Percentiles rank a stretch among this genome's conserved stretches.
These are phyloP conservation scores for Gynostemma pentaphyllum DNA, from an alignment of 306 rosid species.

Conservation along the genomic window DNA sequence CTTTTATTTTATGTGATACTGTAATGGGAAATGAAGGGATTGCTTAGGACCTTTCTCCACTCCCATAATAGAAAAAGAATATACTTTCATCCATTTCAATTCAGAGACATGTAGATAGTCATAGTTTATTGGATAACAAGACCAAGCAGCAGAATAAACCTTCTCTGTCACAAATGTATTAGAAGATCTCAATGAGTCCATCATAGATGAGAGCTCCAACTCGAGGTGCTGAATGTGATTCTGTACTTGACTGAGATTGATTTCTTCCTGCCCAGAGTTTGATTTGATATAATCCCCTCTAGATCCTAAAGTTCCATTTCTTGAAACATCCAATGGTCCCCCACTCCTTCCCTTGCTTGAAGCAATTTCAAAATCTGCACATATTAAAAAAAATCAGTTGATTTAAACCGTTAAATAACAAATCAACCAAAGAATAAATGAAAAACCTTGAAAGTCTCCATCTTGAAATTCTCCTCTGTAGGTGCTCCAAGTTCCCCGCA, in stretches of 20 bases:
- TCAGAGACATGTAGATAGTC: background rate
- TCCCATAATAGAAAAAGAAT: background rate
- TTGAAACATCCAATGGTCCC: conserved; percentile 18
- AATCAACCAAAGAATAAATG: conserved; percentile 1
- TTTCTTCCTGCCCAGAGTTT: conserved; percentile 19
- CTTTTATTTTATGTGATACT: background rate
- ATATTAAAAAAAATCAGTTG: conserved; percentile 17
- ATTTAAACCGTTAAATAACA: background rate
- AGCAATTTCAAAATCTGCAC: conserved; percentile 51
- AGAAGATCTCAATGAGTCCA: conserved; percentile 38
- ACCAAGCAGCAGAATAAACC: conserved; percentile 19
- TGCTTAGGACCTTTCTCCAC: background rate
- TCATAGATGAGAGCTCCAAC: conserved; percentile 52
- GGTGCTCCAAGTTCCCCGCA: conserved; percentile 59
- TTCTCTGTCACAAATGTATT: conserved; percentile 17
- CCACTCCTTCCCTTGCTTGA: conserved; percentile 19
- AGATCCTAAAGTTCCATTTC: conserved; percentile 20
- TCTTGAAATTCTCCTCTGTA: conserved; percentile 43
- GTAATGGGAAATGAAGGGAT: background rate
- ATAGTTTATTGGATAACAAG: background rate
- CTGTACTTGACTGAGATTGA: conserved; percentile 29
- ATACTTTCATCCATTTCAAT: background rate
- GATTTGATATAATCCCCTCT: conserved; percentile 20
- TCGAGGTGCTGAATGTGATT: conserved; percentile 46
- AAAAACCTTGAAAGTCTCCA: conserved; percentile 52